phyloP scores from a whole-genome alignment of 1,139 yeast genomes.

The Geotrichum siamense region DNA sequence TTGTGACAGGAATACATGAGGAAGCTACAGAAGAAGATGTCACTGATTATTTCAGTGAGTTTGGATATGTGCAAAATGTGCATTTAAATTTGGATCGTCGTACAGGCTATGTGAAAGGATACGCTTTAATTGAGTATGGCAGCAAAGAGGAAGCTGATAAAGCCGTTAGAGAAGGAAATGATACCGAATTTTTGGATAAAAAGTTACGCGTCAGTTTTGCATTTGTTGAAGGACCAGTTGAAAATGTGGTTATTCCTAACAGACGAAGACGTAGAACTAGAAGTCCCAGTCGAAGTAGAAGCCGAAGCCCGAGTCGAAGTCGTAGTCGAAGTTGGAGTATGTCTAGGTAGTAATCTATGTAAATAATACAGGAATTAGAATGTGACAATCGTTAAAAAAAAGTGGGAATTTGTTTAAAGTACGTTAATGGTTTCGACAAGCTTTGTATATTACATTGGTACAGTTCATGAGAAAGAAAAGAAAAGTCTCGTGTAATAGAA shows the following conservation, averaged over 20 bases:
- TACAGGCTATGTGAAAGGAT: conserved; percentile 42
- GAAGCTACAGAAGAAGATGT: conserved; percentile 44
- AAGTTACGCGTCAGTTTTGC: conserved; percentile 36
- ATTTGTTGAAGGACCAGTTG: conserved; percentile 30
- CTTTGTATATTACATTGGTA: no score
- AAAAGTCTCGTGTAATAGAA: no score
- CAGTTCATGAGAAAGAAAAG: no score
- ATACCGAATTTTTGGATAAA: conserved; percentile 34
- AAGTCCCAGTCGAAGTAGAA: conserved; percentile 15
- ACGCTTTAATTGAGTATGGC: conserved; percentile 39
- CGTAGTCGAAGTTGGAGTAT: conserved; percentile 2
- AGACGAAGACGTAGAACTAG: background rate
- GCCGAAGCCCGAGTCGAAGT: conserved; percentile 5
- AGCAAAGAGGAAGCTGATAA: conserved; percentile 33
- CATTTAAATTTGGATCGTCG: conserved; percentile 41
- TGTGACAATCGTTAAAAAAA: no score
- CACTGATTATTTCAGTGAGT: conserved; percentile 39
- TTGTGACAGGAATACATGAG: conserved; percentile 40
- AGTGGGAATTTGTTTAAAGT: no score
- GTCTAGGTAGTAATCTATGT: no score
- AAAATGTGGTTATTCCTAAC: conserved; percentile 5
- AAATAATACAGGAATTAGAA: no score
- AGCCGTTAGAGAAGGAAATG: conserved; percentile 33
- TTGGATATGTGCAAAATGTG: conserved; percentile 36
- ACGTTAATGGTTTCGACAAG: no score